Percentiles rank a stretch among this genome's conserved stretches.
Evolutionary conservation across 345 rosid species (phyloP).

Genomic region (Abelmoschus esculentus): DNA sequence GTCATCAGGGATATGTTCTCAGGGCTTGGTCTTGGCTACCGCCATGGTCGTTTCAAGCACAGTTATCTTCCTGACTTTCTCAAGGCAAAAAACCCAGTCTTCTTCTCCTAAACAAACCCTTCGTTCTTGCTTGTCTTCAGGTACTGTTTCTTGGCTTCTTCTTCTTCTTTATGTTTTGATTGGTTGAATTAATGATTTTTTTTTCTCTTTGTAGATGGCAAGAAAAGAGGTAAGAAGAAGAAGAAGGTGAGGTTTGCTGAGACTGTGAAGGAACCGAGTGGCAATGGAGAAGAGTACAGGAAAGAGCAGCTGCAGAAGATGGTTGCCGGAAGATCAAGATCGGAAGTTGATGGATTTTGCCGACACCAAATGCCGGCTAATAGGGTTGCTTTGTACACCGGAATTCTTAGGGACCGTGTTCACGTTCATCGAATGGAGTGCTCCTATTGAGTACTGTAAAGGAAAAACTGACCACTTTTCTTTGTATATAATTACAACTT

Average conservation of each 20-base stretch:
- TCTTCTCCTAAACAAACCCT: conserved; percentile 10
- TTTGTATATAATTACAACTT: no score
- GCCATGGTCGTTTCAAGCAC: conserved; percentile 82
- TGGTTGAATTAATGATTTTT: background rate
- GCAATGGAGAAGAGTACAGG: conserved; percentile 53
- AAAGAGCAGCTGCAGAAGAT: conserved; percentile 20
- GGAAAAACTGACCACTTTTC: no score
- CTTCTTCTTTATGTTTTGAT: background rate
- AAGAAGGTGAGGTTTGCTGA: conserved; percentile 57
- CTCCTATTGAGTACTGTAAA: conserved; percentile 14
- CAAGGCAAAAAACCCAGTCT: conserved; percentile 28
- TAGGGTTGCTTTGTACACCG: conserved; percentile 57
- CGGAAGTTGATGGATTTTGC: conserved; percentile 25
- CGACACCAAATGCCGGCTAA: conserved; percentile 47
- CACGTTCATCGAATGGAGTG: conserved; percentile 37
- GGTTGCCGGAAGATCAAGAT: background rate
- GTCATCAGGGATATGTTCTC: conserved; percentile 32
- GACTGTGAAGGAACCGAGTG: conserved; percentile 16
- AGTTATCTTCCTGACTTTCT: conserved; percentile 52
- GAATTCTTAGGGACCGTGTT: conserved; percentile 56
- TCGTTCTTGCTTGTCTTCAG: conserved; percentile 60
- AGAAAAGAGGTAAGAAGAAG: conserved; percentile 32
- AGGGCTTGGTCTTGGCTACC: conserved; percentile 57
- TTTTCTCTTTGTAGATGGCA: conserved; percentile 22
- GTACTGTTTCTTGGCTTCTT: conserved; percentile 19